A percentile compares a stretch with the other conserved stretches of the same genome.
These are phyloP conservation scores for Posidonia australis DNA, from an alignment of 106 monocot genomes.

Conservation along the genomic window DNA sequence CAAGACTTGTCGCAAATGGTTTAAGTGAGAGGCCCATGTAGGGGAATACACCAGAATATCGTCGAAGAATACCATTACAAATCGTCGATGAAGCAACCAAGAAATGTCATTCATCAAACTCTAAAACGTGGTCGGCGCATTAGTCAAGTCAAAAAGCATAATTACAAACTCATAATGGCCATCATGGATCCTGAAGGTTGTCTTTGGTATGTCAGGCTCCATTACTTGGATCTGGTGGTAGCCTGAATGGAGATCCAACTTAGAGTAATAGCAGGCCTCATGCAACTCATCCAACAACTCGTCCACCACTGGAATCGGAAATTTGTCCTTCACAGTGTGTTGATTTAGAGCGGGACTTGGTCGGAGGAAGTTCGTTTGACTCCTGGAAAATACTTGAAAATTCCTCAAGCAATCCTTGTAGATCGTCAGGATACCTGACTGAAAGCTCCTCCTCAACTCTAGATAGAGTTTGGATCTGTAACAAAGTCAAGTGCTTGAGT, in stretches of 20 bases:
- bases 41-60: no score
- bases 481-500: no score
- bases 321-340: background rate
- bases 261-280: background rate
- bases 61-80: background rate
- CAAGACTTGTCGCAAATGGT: no score
- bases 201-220: background rate
- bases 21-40: no score
- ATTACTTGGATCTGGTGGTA: background rate
- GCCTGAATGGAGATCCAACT: background rate
- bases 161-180: background rate
- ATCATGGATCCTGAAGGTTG: background rate
- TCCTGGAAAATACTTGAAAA: no score
- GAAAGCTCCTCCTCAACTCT: no score
- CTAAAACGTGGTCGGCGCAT: background rate
- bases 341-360: background rate
- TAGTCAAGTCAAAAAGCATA: background rate
- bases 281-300: background rate
- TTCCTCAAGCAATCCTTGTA: no score
- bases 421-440: no score
- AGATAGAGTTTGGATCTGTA: no score
- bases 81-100: background rate
- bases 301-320: no score
- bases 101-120: constrained; percentile 1
- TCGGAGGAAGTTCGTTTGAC: no score